Evolutionary conservation across 2,329 filamentous ascomycete species (phyloP).

Genomic region (Pseudogymnoascus sp.): DNA sequence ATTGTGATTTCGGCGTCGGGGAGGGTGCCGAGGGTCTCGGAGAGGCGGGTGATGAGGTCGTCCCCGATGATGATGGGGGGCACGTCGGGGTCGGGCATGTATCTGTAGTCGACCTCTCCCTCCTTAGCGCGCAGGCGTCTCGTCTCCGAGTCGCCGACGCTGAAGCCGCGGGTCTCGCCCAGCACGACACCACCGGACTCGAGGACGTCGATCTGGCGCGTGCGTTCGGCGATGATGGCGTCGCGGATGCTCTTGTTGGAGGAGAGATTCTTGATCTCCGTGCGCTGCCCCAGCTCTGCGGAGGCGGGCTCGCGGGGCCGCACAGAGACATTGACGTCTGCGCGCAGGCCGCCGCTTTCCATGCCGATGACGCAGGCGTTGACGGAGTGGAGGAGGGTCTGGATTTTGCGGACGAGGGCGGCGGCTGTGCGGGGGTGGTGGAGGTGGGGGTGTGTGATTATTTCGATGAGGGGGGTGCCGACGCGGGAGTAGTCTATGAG

Average conservation of each 20-base stretch:
- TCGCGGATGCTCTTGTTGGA: conserved; percentile 94
- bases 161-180: conserved; percentile 91
- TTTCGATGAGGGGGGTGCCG: conserved; percentile 84
- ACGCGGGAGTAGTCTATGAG: conserved; percentile 93
- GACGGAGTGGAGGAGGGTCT: conserved; percentile 68
- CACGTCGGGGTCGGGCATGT: conserved; percentile 96
- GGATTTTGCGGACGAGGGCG: conserved; percentile 81
- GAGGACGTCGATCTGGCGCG: conserved; percentile 76
- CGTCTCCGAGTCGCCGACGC: conserved; percentile 74
- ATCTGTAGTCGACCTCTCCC: conserved; percentile 93
- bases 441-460: conserved; percentile 85
- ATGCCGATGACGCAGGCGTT: conserved; percentile 86
- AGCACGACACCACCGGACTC: conserved; percentile 65
- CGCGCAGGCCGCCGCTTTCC: conserved; percentile 83
- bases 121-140: conserved; percentile 81
- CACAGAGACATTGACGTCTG: conserved; percentile 93
- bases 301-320: conserved; percentile 37
- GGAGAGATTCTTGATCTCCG: conserved; percentile 95
- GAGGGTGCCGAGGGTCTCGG: conserved; percentile 54
- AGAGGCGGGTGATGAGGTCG: conserved; percentile 60
- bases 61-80: conserved; percentile 66
- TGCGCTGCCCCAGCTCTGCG: conserved; percentile 66
- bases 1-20: conserved; percentile 63
- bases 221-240: conserved; percentile 82
- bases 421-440: conserved; percentile 82